Evolutionary conservation across 768 basidiomycete species (phyloP).

Genomic region (Mrakia hoshinonis): DNA sequence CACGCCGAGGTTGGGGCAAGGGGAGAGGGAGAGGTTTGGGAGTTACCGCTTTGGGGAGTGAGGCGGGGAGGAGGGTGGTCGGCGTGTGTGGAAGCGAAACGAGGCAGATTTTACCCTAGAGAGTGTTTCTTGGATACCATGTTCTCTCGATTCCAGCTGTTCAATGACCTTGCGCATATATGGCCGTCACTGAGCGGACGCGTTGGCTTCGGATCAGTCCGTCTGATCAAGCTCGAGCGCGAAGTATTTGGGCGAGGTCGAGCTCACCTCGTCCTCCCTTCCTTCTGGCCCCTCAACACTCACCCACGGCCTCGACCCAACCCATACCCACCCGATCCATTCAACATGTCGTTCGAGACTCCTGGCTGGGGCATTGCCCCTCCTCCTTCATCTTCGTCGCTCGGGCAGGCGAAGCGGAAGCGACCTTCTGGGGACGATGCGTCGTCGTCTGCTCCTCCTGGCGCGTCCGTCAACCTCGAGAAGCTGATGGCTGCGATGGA

Average conservation of each 20-base stretch:
- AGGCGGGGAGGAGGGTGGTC: too few relatives aligned
- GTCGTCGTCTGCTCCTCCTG: not conserved
- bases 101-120: too few relatives aligned
- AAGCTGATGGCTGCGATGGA: slow-evolving; percentile 29
- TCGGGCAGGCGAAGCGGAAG: slow-evolving; percentile 11
- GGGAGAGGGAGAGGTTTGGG: not conserved
- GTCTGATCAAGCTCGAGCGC: too few relatives aligned
- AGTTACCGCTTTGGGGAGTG: too few relatives aligned
- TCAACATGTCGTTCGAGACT: slow-evolving; percentile 27
- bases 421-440: slow-evolving; percentile 6
- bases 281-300: not conserved
- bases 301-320: not conserved
- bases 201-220: too few relatives aligned
- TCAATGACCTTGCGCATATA: too few relatives aligned
- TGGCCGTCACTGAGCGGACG: too few relatives aligned
- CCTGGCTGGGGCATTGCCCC: slow-evolving; percentile 23
- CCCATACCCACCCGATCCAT: not conserved
- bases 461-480: slow-evolving; percentile 23
- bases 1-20: not conserved
- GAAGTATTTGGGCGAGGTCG: too few relatives aligned
- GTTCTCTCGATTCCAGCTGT: too few relatives aligned
- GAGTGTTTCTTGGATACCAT: too few relatives aligned
- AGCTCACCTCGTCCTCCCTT: not conserved
- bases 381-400: slow-evolving; percentile 4
- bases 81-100: too few relatives aligned